Conservation (phyloP, 2,329 filamentous ascomycete genomes). For the Pezicula rhizophila region DNA sequence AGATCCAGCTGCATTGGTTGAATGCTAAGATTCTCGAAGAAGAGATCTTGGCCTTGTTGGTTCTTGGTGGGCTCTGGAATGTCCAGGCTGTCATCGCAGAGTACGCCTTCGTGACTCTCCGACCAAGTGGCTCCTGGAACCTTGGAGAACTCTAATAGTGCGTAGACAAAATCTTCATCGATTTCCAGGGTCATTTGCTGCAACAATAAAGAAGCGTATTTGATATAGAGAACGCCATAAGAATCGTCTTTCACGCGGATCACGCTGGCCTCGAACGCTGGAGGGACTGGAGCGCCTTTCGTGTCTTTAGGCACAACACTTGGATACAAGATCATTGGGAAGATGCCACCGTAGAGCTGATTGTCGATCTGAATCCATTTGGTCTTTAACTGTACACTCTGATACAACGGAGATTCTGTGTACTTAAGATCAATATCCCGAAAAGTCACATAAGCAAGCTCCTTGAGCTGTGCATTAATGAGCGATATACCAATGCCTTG, state of each 20-base stretch:
- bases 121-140: conserved; percentile 86
- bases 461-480: conserved; percentile 85
- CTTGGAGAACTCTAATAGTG: conserved; percentile 89
- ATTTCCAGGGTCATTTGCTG: conserved; percentile 98
- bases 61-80: conserved; percentile 87
- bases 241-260: conserved; percentile 97
- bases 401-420: conserved; percentile 87
- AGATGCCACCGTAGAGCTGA: conserved; percentile 95
- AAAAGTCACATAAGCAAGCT: conserved; percentile 89
- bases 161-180: conserved; percentile 97
- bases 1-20: conserved; percentile 98
- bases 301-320: conserved; percentile 96
- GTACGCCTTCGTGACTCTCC: conserved; percentile 66
- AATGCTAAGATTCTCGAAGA: conserved; percentile 94
- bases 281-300: conserved; percentile 84
- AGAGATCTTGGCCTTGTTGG: conserved; percentile 85
- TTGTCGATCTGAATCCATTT: conserved; percentile 99
- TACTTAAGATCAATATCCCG: conserved; percentile 87
- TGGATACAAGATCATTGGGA: conserved; percentile 94
- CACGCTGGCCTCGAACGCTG: conserved; percentile 85
- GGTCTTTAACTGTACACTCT: conserved; percentile 82
- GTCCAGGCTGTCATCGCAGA: conserved; percentile 85
- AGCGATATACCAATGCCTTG: conserved; percentile 90
- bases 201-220: conserved; percentile 87
- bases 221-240: conserved; percentile 96